phyloP scores from a whole-genome alignment of 345 rosid species.

The Boechera divaricarpa region DNA sequence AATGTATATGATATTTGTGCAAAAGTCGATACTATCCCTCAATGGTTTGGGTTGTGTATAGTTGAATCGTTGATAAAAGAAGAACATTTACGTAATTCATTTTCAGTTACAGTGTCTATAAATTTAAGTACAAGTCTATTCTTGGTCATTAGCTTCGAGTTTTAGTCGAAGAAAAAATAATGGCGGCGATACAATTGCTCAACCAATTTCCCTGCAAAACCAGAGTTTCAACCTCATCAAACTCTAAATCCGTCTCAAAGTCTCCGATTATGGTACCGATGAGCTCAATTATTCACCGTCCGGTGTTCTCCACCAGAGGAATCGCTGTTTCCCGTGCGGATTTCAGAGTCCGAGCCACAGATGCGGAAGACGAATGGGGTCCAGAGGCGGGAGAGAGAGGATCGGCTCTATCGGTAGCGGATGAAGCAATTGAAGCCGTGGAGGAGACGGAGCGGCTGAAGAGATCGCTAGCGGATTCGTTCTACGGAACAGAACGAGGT shows the following conservation, averaged over 20 bases:
- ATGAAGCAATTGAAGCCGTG: slow-evolving; percentile 49
- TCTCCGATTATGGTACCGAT: slow-evolving; percentile 30
- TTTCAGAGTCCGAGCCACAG: slow-evolving; percentile 44
- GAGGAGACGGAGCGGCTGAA: slow-evolving; percentile 64
- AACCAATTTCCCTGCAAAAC: slow-evolving; percentile 53
- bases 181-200: slow-evolving; percentile 59
- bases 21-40: slow-evolving; percentile 5
- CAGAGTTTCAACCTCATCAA: slow-evolving; percentile 19
- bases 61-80: no score
- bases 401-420: slow-evolving; percentile 44
- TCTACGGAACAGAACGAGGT: slow-evolving; percentile 83
- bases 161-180: slow-evolving; percentile 24
- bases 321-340: slow-evolving; percentile 40
- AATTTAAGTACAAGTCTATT: background rate
- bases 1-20: background rate
- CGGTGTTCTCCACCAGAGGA: slow-evolving; percentile 6
- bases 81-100: background rate
- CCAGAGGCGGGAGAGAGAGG: slow-evolving; percentile 39
- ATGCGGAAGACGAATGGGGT: slow-evolving; percentile 44
- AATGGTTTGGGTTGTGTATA: background rate
- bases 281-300: slow-evolving; percentile 24
- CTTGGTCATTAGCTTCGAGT: slow-evolving; percentile 20
- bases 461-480: slow-evolving; percentile 64
- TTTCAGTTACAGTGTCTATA: slow-evolving; percentile 12
- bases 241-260: slow-evolving; percentile 19